Conservation (phyloP, 805 yeast species). For the Jamesozyma rosinii region DNA sequence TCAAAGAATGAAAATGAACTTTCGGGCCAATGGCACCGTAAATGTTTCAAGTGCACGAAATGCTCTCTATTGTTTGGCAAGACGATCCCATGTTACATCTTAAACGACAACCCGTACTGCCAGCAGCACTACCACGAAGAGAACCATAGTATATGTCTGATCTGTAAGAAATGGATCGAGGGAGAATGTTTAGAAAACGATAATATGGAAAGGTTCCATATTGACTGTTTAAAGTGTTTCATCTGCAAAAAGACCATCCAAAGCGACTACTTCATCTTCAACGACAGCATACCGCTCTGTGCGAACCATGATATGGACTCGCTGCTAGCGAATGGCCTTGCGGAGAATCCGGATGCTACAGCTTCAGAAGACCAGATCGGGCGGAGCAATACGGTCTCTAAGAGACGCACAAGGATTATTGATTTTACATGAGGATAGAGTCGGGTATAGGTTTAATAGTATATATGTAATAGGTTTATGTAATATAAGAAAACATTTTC, state of each 20-base stretch:
- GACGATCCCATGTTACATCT: constrained; percentile 62
- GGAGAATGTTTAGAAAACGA: constrained; percentile 86
- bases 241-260: constrained; percentile 45
- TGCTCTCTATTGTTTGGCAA: constrained; percentile 55
- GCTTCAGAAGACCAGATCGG: neutral
- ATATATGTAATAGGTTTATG: no score
- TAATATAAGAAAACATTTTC: no score
- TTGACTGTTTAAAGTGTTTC: constrained; percentile 59
- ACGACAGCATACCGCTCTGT: constrained; percentile 25
- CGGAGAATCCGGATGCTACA: neutral
- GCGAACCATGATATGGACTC: constrained; percentile 24
- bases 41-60: constrained; percentile 65
- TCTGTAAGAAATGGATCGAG: constrained; percentile 75
- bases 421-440: constrained; percentile 15
- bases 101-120: constrained; percentile 76
- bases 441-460: no score
- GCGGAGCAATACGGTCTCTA: constrained; percentile 17
- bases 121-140: constrained; percentile 61
- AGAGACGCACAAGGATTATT: constrained; percentile 27
- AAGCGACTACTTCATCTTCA: constrained; percentile 41
- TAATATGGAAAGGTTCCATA: constrained; percentile 62
- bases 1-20: constrained; percentile 34
- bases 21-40: constrained; percentile 90
- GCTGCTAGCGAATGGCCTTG: constrained; percentile 2
- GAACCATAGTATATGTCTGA: constrained; percentile 66